phyloP scores from a whole-genome alignment of 306 rosid genomes.

The Abrus precatorius region DNA sequence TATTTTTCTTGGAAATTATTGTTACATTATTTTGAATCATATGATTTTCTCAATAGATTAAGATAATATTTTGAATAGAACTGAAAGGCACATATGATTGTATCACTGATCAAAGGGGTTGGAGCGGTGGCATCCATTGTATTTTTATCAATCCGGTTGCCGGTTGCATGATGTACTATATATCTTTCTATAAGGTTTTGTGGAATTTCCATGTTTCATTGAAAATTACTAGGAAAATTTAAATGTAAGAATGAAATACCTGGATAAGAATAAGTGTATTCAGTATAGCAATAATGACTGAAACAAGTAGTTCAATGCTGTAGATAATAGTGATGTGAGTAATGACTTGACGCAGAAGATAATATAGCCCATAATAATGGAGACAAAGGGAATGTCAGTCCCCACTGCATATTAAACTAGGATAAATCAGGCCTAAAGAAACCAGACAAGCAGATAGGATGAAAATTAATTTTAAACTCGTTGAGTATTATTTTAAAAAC shows the following conservation, averaged over 20 bases:
- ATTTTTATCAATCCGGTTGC: not conserved
- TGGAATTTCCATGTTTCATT: not conserved
- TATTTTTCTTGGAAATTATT: slow-evolving; percentile 12
- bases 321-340: not conserved
- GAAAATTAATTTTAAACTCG: no score
- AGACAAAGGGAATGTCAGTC: no score
- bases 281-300: not conserved
- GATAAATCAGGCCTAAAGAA: no score
- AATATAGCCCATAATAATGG: no score
- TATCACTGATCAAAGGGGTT: not conserved
- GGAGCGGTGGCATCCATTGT: not conserved
- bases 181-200: not conserved
- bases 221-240: not conserved
- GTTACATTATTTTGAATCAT: slow-evolving; percentile 2
- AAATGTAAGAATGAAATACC: not conserved
- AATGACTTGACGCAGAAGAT: no score
- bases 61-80: not conserved
- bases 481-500: no score
- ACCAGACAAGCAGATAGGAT: no score
- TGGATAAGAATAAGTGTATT: not conserved
- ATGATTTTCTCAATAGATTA: not conserved
- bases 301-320: not conserved
- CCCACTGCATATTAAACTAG: no score
- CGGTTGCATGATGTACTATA: not conserved
- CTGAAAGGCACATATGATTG: not conserved